phyloP scores from a whole-genome alignment of 768 basidiomycete genomes.

The Russula sp. region DNA sequence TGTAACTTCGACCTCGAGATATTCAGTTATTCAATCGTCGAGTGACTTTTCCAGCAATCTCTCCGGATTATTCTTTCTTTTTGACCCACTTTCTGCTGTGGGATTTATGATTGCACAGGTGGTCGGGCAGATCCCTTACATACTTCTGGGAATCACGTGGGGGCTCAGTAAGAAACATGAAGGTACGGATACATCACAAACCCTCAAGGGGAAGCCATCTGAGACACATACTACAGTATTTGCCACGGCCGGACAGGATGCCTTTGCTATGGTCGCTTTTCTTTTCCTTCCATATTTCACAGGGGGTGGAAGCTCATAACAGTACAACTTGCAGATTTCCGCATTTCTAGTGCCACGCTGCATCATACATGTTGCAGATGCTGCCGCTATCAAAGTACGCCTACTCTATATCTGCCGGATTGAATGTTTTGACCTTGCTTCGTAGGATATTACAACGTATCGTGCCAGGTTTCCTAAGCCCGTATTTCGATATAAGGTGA shows the following conservation, averaged over 20 bases:
- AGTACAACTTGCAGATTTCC: background rate
- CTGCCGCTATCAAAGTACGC: slow-evolving; percentile 22
- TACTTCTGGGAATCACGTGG: background rate
- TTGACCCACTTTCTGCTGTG: background rate
- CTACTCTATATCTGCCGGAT: background rate
- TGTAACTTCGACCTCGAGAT: background rate
- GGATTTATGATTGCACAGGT: background rate
- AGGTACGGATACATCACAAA: background rate
- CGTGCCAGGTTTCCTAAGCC: no score
- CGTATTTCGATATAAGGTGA: no score
- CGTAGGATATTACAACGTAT: no score
- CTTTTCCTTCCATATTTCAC: background rate
- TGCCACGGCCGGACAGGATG: slow-evolving; percentile 19
- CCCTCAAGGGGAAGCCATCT: background rate
- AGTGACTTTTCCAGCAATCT: slow-evolving; percentile 4
- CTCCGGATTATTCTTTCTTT: slow-evolving; percentile 14
- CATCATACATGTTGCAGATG: slow-evolving; percentile 19
- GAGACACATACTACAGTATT: slow-evolving; percentile 16
- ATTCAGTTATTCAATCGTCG: background rate
- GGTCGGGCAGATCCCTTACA: background rate
- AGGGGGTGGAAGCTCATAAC: background rate
- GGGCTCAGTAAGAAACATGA: background rate
- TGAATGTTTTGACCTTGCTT: background rate
- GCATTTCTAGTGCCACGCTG: slow-evolving; percentile 2
- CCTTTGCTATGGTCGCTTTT: background rate